A percentile compares a stretch with the other conserved stretches of the same genome.
Evolutionary conservation across 257 asterid species (phyloP).

Genomic region (Ajuga chamaepitys): DNA sequence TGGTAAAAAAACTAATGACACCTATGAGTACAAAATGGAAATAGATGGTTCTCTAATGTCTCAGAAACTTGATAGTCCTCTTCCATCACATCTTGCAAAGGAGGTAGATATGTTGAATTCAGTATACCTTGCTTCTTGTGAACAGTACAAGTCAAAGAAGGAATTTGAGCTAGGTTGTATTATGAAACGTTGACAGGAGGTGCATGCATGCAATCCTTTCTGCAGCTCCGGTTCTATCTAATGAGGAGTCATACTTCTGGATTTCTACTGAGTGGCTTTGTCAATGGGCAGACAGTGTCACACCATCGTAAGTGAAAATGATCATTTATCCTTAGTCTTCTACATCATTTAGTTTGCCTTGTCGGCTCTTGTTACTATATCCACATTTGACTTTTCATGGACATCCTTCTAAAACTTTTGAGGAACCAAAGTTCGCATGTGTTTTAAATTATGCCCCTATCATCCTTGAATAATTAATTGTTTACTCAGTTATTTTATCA

Average conservation of each 20-base stretch:
- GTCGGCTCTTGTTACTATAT: background rate
- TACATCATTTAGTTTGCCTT: conserved; percentile 8
- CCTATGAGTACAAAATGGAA: conserved; percentile 30
- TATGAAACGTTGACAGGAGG: conserved; percentile 72
- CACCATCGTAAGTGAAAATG: conserved; percentile 50
- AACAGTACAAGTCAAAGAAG: conserved; percentile 60
- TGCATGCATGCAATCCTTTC: conserved; percentile 75
- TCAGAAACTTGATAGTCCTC: conserved; percentile 31
- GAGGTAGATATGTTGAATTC: conserved; percentile 58
- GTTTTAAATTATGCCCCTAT: background rate
- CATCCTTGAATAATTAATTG: background rate
- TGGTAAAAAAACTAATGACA: conserved; percentile 16
- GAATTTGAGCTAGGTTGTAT: conserved; percentile 47
- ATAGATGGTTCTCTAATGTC: conserved; percentile 23
- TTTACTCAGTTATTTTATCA: background rate
- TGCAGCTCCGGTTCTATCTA: conserved; percentile 71
- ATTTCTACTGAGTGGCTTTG: conserved; percentile 94
- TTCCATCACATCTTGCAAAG: conserved; percentile 62
- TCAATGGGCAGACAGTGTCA: conserved; percentile 84
- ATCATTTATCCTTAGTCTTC: background rate
- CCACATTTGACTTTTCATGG: background rate
- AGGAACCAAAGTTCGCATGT: background rate
- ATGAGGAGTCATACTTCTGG: conserved; percentile 68
- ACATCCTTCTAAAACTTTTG: background rate
- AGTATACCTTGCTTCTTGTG: conserved; percentile 49